Conservation (phyloP, 768 basidiomycete species). For the Psilocybe cubensis region DNA sequence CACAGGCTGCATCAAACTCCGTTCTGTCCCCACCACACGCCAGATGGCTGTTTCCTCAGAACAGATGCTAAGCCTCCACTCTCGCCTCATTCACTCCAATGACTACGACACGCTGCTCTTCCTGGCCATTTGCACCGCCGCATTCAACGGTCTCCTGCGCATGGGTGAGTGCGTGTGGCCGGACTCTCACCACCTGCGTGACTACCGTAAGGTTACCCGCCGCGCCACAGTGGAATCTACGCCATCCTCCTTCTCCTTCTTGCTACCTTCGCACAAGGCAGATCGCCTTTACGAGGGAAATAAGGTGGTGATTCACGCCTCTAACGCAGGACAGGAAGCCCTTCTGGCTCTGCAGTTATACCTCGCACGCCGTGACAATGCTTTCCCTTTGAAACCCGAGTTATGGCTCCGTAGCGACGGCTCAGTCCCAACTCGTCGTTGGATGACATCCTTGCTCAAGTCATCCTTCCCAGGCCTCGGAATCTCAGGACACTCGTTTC, state of each 20-base stretch:
- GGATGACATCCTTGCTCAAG: not conserved
- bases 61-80: not conserved
- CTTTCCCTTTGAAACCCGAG: not conserved
- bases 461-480: not conserved
- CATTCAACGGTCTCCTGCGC: slow-evolving; percentile 33
- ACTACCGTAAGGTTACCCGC: slow-evolving; percentile 9
- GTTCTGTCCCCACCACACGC: not conserved
- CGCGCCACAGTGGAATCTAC: not conserved
- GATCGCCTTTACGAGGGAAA: slow-evolving; percentile 30
- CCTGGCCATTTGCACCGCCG: slow-evolving; percentile 22
- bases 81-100: not conserved
- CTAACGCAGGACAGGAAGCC: not conserved
- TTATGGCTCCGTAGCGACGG: slow-evolving; percentile 5
- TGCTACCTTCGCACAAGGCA: slow-evolving; percentile 41
- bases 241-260: slow-evolving; percentile 6
- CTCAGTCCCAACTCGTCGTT: slow-evolving; percentile 3
- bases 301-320: not conserved
- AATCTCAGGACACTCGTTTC: not conserved
- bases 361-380: not conserved
- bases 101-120: slow-evolving; percentile 11
- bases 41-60: slow-evolving; percentile 11
- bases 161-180: slow-evolving; percentile 37
- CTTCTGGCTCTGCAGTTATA: not conserved
- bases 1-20: not conserved
- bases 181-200: slow-evolving; percentile 10